Base-by-base conservation (phyloP, 306 rosid genomes). In the Fragaria nilgerrensis region DNA sequence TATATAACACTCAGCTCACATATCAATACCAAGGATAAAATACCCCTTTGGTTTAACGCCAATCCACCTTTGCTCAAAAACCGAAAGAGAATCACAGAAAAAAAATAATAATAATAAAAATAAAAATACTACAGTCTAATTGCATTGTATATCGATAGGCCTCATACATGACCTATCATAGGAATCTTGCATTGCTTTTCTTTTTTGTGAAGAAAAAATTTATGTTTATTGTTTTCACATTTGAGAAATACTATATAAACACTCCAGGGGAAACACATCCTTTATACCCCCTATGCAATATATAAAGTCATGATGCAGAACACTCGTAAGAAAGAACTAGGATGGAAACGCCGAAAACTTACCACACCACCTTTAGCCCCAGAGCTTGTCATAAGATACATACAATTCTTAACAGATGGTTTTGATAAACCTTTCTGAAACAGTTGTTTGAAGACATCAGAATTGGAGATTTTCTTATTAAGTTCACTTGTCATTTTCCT, bases 281-380 rank as follows among this genome's bases (percentile, higher is more conserved):
- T 16, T 3, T 48, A 7, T 3, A 17, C 9, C 49, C 43, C 43
- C 53, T 56, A 29, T 13, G 22, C 36, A 36, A 49, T 48, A 3
- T 47, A 17, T 49, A 44, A 39, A 19, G 70, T 63, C 61, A 71
- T 34, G n/a, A 13, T 7, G 65, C 66, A 53, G 23, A 36, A 15
- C 2, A 52, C 7, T 49, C 19, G 34, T 23, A 25, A 50, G 73
- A 20, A 71, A 39, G 49, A 48, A 71, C 53, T 70, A 50, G 37
- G 59, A 58, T 25, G 32, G 39, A 45, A 64, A 79, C 27, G 45
- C 68, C 29, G 78, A 64, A 75, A 75, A 83, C 97, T 81, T 87
- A 90, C 98, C 88, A 84, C 84, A 70, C 93, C 89, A 76, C 97
- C 98, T 88, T 95, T 95, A 61, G 98, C 98, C 70, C 98, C 98